Conservation (phyloP, 1,284 basidiomycete species). For the Coniferiporia weirii region DNA sequence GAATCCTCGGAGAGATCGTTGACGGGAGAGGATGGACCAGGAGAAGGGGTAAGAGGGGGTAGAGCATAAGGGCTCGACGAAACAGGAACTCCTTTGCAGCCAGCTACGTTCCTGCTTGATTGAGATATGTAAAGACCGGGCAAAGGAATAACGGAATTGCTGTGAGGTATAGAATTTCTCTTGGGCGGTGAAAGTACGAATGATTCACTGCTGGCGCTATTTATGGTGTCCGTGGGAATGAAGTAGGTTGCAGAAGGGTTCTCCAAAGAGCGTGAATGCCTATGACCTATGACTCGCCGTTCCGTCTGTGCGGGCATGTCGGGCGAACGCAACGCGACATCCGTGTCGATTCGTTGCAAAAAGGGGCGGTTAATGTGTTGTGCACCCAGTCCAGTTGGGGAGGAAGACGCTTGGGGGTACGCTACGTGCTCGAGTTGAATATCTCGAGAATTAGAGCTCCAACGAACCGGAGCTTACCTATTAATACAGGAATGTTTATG, state of each 20-base stretch:
- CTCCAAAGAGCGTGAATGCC: slow-evolving; percentile 7
- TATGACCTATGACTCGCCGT: not conserved
- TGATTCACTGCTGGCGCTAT: slow-evolving; percentile 4
- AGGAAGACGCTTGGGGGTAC: not conserved
- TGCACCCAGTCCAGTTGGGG: not conserved
- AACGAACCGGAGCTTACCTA: not conserved
- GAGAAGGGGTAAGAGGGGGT: not conserved
- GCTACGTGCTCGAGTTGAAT: not conserved
- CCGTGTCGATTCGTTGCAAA: slow-evolving; percentile 4
- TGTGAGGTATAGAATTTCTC: not conserved
- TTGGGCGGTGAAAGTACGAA: slow-evolving; percentile 2
- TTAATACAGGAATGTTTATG: slow-evolving; percentile 1
- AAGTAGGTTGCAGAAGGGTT: not conserved
- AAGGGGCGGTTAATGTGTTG: not conserved
- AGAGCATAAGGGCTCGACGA: not conserved
- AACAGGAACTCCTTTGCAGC: not conserved
- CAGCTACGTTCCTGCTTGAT: slow-evolving; percentile 4
- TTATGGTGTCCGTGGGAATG: not conserved
- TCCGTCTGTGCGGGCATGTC: not conserved
- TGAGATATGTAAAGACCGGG: slow-evolving; percentile 8
- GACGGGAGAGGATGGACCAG: slow-evolving; percentile 4
- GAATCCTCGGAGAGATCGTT: slow-evolving; percentile 8
- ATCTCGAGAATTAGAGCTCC: not conserved
- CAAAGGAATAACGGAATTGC: not conserved
- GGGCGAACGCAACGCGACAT: not conserved